Evolutionary conservation across 163 green algal genomes (phyloP).

Genomic region (Coccomyxa subellipsoidea): DNA sequence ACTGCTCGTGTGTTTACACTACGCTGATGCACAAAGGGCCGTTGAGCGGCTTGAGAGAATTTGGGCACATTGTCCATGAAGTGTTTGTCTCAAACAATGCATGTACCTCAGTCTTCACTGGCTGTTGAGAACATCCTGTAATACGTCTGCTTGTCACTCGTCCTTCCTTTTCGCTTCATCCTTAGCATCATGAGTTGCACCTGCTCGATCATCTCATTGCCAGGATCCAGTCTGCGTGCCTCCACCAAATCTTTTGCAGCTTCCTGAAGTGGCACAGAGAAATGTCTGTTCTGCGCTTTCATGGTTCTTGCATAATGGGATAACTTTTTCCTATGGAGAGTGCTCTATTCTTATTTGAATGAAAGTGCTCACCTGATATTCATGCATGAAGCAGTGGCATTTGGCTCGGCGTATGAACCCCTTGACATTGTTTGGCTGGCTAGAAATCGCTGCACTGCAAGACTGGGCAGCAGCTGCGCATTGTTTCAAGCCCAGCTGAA

Average conservation of each 20-base stretch:
- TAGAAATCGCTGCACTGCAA: conserved; percentile 39
- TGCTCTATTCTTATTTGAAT: too few relatives aligned
- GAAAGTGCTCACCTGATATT: conserved; percentile 39
- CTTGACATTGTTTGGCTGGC: conserved; percentile 38
- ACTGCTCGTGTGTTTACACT: conserved; percentile 65
- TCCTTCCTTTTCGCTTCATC: not conserved
- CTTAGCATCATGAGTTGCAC: not conserved
- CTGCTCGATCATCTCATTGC: not conserved
- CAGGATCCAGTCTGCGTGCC: not conserved
- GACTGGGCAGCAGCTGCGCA: conserved; percentile 30
- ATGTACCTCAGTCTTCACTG: not conserved
- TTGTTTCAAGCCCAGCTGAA: conserved; percentile 39
- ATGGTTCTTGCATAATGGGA: too few relatives aligned
- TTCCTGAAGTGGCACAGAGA: not conserved
- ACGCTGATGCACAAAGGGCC: not conserved
- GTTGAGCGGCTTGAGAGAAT: too few relatives aligned
- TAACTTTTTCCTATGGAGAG: too few relatives aligned
- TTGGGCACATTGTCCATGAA: too few relatives aligned
- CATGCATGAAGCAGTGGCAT: conserved; percentile 33
- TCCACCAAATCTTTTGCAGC: not conserved
- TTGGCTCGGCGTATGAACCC: conserved; percentile 42
- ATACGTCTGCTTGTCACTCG: not conserved
- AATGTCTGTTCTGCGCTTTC: too few relatives aligned
- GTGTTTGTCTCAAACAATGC: too few relatives aligned
- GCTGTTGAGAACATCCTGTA: not conserved